These are phyloP conservation scores for Apiotrichum porosum DNA, from an alignment of 1,284 basidiomycete species.

Conservation along the genomic window DNA sequence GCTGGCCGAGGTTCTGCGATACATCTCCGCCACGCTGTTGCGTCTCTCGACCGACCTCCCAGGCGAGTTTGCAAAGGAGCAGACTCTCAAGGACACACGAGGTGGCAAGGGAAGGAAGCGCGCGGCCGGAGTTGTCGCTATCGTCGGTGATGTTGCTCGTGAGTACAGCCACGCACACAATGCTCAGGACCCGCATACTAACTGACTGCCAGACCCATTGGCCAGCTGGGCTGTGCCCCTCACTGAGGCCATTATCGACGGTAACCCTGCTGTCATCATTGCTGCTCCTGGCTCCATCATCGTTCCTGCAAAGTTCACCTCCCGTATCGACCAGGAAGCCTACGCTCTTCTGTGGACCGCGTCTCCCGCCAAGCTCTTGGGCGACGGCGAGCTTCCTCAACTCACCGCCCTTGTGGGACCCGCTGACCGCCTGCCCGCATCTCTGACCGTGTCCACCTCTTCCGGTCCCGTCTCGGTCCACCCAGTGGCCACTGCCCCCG, in stretches of 20 bases:
- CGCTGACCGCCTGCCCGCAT: not conserved
- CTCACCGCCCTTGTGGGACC: not conserved
- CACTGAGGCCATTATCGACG: constrained; percentile 2
- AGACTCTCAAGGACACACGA: not conserved
- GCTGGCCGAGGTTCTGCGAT: not conserved
- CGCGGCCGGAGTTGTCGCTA: not conserved
- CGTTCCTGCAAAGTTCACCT: not conserved
- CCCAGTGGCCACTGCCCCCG: not conserved
- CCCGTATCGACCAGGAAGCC: constrained; percentile 1
- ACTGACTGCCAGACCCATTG: too few species aligned
- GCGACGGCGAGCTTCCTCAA: not conserved
- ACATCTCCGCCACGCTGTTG: not conserved
- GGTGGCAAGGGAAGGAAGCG: not conserved
- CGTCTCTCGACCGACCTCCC: not conserved
- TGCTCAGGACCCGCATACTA: too few species aligned
- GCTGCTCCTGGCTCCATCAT: not conserved
- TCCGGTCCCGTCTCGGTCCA: not conserved
- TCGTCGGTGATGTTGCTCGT: not conserved
- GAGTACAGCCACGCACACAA: too few species aligned
- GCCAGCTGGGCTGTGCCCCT: constrained; percentile 9
- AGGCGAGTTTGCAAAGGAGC: not conserved
- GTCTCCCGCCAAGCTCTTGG: not conserved
- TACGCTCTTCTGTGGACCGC: constrained; percentile 7
- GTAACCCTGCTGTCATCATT: constrained; percentile 8
- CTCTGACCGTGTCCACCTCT: not conserved